A percentile compares a stretch with the other conserved stretches of the same genome.
Evolutionary conservation across 1,284 basidiomycete genomes (phyloP).

Genomic region (Xerocomus minutiporus): DNA sequence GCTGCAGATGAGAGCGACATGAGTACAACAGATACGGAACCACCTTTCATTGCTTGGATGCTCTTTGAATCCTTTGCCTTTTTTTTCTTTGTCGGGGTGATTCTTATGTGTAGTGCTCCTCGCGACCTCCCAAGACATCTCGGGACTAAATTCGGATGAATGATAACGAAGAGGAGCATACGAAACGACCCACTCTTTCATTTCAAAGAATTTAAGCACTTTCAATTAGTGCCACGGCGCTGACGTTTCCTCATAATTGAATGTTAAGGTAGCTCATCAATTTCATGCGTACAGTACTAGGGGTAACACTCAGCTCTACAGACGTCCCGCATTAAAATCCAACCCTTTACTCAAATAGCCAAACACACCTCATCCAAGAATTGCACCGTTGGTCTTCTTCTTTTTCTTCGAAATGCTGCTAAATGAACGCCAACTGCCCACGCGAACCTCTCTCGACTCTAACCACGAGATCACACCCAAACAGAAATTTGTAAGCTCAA

Average conservation of each 20-base stretch:
- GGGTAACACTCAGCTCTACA: slow-evolving; percentile 14
- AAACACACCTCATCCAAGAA: slow-evolving; percentile 55
- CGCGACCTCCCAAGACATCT: too few species aligned
- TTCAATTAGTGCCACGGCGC: too few species aligned
- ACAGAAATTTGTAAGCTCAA: neutral
- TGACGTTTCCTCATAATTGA: neutral
- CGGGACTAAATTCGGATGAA: too few species aligned
- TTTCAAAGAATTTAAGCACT: too few species aligned
- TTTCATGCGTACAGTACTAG: slow-evolving; percentile 10
- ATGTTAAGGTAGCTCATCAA: neutral
- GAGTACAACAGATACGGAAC: too few species aligned
- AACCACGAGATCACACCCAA: slow-evolving; percentile 4
- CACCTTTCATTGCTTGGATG: too few species aligned
- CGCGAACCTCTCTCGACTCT: slow-evolving; percentile 74
- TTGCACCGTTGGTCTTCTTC: slow-evolving; percentile 60
- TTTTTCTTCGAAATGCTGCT: slow-evolving; percentile 63
- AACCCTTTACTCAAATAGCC: neutral
- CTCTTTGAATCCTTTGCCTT: too few species aligned
- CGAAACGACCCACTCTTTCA: too few species aligned
- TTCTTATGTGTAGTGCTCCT: too few species aligned
- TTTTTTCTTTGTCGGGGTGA: too few species aligned
- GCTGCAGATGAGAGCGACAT: too few species aligned
- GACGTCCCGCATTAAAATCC: neutral
- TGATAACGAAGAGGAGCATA: too few species aligned
- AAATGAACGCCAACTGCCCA: slow-evolving; percentile 78